Base-by-base conservation (phyloP, 192 early-diverging fungal species). In the Mortierella alpina region DNA sequence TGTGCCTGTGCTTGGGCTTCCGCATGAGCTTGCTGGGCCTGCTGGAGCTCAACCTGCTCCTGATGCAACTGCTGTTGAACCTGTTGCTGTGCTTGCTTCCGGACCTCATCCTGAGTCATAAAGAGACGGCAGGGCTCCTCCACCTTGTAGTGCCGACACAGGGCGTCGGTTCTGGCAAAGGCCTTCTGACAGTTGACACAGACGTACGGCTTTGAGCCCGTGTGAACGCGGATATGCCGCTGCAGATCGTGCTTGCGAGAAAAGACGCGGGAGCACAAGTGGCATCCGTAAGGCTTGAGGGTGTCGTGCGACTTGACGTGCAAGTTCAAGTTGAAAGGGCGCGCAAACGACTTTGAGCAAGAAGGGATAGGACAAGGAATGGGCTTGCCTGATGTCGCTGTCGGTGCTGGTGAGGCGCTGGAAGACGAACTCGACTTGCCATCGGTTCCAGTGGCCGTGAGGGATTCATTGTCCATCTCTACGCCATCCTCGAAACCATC, bases 201-300 rank as follows among this genome's bases (percentile, higher is more conserved):
- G 8, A 81, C 75, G 85, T 93, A 93, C 1, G 94, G 91, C 49
- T 90, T 91, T 12, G 82, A 88, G 0, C 90, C 90, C 1, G 90
- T 89, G 55, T 91, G 90, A 13, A 90, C 86, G 45, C 90, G 83
- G 42, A 85, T 86, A 59, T 95, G 93, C 20, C 94, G 82, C 62
- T 92, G 88, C 39, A 93, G 82, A 86, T 95, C 94, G 71, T 95
- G 94, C 68, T 93, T 93, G 11, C 94, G 88, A 9, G 90, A 85
- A 82, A 95, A 96, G 7, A 92, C 88, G 18, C 88, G 58, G 2
- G 85, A 52, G 73, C 95, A 96, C 13, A 83, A 45, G 23, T 78
- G 60, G 60, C 94, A 95, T 41, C 72, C 71, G 76, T 89, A 91
- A 6, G 94, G 91, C 52, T 88, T 82, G 51, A 82, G 66, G 42